A percentile compares a stretch with the other conserved stretches of the same genome.
Conservation (phyloP, 1,284 basidiomycete genomes). For the Papiliotrema nemorosa region DNA sequence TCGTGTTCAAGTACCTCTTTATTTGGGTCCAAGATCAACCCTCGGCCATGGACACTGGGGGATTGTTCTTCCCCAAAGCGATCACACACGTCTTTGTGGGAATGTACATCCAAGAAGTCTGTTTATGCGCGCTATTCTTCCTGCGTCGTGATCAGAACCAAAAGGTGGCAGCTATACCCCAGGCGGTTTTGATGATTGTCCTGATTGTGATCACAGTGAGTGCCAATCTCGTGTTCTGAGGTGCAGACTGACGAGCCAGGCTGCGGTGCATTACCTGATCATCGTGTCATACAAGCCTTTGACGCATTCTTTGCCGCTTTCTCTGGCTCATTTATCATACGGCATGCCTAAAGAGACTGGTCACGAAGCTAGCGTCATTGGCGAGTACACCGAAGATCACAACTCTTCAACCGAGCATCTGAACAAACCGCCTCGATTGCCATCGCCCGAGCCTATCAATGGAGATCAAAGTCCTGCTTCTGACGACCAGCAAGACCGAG, state of each 20-base stretch:
- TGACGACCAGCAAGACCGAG: no score
- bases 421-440: constrained; percentile 3
- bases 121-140: constrained; percentile 84
- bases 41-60: constrained; percentile 75
- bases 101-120: constrained; percentile 76
- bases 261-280: constrained; percentile 64
- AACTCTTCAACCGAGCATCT: constrained; percentile 22
- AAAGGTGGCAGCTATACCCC: constrained; percentile 60
- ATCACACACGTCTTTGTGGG: constrained; percentile 92
- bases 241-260: constrained; percentile 49
- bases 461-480: no score
- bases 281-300: constrained; percentile 60
- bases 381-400: constrained; percentile 17
- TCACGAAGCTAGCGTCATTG: constrained; percentile 28
- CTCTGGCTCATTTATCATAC: constrained; percentile 67
- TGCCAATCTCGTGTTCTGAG: constrained; percentile 29
- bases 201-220: constrained; percentile 74
- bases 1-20: constrained; percentile 86
- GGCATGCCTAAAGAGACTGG: constrained; percentile 44
- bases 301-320: constrained; percentile 64
- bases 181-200: constrained; percentile 78
- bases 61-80: constrained; percentile 92
- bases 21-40: constrained; percentile 73
- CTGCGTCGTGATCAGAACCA: constrained; percentile 59
- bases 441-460: not conserved